Percentiles rank a stretch among this genome's conserved stretches.
Evolutionary conservation across 352 stramenopile genomes (phyloP).

Genomic region (Pythium rhizo-oryzae): DNA sequence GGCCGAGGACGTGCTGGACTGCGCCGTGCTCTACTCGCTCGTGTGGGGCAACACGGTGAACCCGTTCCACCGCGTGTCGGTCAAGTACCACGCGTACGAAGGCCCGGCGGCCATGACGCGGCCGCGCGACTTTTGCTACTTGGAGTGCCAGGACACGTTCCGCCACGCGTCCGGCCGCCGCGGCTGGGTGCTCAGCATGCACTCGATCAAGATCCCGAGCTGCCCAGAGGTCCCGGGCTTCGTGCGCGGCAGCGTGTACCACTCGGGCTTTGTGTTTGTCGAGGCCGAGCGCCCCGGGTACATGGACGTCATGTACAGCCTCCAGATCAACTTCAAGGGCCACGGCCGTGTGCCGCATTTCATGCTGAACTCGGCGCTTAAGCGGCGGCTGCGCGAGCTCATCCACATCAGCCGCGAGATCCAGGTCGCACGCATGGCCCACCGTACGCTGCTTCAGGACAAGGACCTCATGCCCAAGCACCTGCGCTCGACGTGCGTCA

Average conservation of each 20-base stretch:
- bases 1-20: slow-evolving; percentile 69
- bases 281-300: slow-evolving; percentile 74
- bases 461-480: slow-evolving; percentile 75
- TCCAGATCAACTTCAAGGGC: slow-evolving; percentile 88
- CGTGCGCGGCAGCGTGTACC: slow-evolving; percentile 81
- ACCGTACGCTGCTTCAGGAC: slow-evolving; percentile 61
- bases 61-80: slow-evolving; percentile 61
- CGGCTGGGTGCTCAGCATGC: slow-evolving; percentile 81
- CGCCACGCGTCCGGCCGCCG: slow-evolving; percentile 64
- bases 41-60: slow-evolving; percentile 47
- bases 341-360: slow-evolving; percentile 64
- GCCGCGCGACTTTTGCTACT: slow-evolving; percentile 68
- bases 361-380: slow-evolving; percentile 64
- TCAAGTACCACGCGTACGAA: slow-evolving; percentile 76
- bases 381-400: slow-evolving; percentile 63
- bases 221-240: slow-evolving; percentile 73
- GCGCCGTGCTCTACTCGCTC: slow-evolving; percentile 64
- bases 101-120: slow-evolving; percentile 57
- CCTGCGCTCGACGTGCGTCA: slow-evolving; percentile 49
- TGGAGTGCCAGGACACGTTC: slow-evolving; percentile 85
- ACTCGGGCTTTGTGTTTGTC: slow-evolving; percentile 80
- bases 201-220: slow-evolving; percentile 80
- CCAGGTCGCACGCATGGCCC: slow-evolving; percentile 53
- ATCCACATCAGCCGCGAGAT: slow-evolving; percentile 72
- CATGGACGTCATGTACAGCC: slow-evolving; percentile 86